A percentile compares a stretch with the other conserved stretches of the same genome.
These are phyloP conservation scores for Myxozyma vanderwaltii DNA, from an alignment of 805 yeast species.

Conservation along the genomic window DNA sequence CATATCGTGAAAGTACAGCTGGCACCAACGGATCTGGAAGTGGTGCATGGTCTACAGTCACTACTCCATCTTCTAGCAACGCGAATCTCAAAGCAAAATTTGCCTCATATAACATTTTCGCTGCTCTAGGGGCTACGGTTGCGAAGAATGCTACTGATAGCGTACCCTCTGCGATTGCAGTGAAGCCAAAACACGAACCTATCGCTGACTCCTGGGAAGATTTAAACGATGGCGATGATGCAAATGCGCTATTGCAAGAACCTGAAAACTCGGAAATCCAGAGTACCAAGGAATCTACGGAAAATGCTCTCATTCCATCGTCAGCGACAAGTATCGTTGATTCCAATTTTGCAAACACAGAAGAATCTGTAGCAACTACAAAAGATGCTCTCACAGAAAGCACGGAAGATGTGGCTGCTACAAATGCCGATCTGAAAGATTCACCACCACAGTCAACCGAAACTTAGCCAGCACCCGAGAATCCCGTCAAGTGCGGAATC, in stretches of 20 bases:
- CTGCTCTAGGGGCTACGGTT: constrained; percentile 14
- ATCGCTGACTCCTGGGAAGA: constrained; percentile 33
- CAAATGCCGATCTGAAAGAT: too few species aligned
- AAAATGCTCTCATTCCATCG: too few species aligned
- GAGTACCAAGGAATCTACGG: neutral
- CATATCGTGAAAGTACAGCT: constrained; percentile 26
- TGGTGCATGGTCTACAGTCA: constrained; percentile 9
- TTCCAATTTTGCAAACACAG: too few species aligned
- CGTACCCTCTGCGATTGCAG: neutral
- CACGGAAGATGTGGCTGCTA: too few species aligned
- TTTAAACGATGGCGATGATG: constrained; percentile 23
- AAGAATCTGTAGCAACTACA: too few species aligned
- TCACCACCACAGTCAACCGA: too few species aligned
- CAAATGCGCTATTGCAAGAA: neutral
- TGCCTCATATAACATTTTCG: constrained; percentile 17
- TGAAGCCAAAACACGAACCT: constrained; percentile 14
- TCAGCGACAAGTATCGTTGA: too few species aligned
- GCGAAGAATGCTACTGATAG: neutral
- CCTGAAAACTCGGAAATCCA: neutral
- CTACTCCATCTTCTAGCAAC: constrained; percentile 2
- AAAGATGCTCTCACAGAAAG: too few species aligned
- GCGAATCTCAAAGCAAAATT: constrained; percentile 1
- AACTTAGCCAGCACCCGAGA: too few species aligned
- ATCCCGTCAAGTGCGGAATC: too few species aligned
- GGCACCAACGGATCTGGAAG: neutral